Evolutionary conservation across 345 rosid genomes (phyloP), one percentile per base, ranked within the genome.

Genomic region (Murraya koenigii): DNA sequence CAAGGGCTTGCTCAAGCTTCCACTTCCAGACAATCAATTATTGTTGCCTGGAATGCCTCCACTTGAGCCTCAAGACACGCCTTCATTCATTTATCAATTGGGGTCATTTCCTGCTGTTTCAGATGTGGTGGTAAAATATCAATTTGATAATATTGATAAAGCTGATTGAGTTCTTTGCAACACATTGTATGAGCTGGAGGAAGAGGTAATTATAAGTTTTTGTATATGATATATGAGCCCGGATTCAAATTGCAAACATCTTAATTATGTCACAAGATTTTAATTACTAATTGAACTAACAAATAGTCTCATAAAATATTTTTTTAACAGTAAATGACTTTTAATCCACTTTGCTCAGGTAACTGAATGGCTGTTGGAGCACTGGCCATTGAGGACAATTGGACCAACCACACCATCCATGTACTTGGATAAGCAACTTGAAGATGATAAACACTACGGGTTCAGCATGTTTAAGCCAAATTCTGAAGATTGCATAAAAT

Each of bases 11-110:
- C 79, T 86, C 39, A 38, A 36, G 17, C 38, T 79, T 2, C 89
- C 85, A 2, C 35, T 84, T 3, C 19, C 70, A 14, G 85, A 32
- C 25, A 3, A 78, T n/a, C 0, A 66, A 25, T 25, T 3, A 52
- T 7, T 20, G 64, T 82, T 38, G 77, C 68, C 85, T 30, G 84
- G 80, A 35, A 28, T 84, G 82, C 87, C 86, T 14, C n/a, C 36
- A 17, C 82, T 86, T 68, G 39, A 54, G 28, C 75, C 71, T 7
- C 47, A 26, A 32, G 82, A 83, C 58, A 65, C 59, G 66, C 80
- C 90, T 1, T 82, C 87, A 6, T 80, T 82, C 64, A 25, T 84
- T 5, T 69, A 59, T 17, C 39, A 52, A 56, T 41, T 7, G 10
- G 82, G 77, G 23, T 77, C 83, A 0, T 79, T 84, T 39, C 88